These are phyloP conservation scores for Leccinum ponderosum DNA, from an alignment of 1,284 basidiomycete genomes.

Conservation along the genomic window DNA sequence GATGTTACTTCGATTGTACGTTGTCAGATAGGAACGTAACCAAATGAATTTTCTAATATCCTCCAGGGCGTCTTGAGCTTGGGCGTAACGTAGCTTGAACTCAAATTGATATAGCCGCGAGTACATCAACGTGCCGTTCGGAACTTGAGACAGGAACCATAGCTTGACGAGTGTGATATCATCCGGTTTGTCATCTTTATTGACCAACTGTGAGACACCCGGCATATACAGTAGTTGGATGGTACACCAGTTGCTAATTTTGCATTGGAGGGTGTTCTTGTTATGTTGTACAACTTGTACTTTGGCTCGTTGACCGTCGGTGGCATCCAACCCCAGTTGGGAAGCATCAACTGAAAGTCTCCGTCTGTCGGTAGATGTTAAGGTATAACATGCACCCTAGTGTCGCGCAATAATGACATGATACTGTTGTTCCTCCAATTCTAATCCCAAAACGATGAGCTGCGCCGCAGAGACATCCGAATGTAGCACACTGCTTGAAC, in stretches of 20 bases:
- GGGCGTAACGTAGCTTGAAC: neutral
- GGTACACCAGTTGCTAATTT: neutral
- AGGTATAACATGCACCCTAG: neutral
- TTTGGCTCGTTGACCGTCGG: neutral
- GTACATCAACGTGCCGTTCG: neutral
- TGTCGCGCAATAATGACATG: neutral
- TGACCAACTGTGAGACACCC: neutral
- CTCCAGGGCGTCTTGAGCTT: neutral
- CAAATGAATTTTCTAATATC: neutral
- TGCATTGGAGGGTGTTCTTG: neutral
- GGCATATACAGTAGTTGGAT: neutral
- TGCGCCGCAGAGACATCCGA: neutral
- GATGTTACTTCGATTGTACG: neutral
- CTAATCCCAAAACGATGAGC: neutral
- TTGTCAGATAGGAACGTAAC: neutral
- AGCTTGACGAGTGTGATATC: neutral
- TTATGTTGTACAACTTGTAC: too few relatives aligned
- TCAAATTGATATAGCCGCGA: neutral
- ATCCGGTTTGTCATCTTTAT: neutral
- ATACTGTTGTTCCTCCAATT: neutral
- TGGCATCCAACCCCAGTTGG: neutral
- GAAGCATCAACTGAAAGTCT: neutral
- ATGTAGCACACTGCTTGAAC: neutral
- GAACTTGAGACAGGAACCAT: neutral
- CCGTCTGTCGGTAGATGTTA: neutral